Conservation (phyloP, 208 protist genomes). For the Acanthamoeba healyi region DNA sequence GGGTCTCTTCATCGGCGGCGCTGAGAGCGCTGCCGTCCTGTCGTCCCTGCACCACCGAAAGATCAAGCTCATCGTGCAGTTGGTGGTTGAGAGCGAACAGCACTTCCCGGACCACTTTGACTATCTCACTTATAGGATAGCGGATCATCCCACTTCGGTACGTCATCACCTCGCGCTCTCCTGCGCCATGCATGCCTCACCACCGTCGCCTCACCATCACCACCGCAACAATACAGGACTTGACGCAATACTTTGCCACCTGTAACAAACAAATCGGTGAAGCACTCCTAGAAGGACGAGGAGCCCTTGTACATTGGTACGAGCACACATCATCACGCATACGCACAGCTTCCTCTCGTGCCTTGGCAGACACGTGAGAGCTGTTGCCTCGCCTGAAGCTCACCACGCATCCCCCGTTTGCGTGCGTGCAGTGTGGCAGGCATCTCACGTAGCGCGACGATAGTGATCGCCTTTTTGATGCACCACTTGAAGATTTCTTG, state of each 20-base stretch:
- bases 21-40: not conserved
- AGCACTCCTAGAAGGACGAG: not conserved
- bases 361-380: not conserved
- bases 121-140: not conserved
- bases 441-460: constrained; percentile 40
- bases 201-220: not conserved
- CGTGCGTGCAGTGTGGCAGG: not conserved
- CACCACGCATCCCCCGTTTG: no score
- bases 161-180: not conserved
- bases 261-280: not conserved
- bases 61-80: not conserved
- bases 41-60: constrained; percentile 9
- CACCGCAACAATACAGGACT: no score
- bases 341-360: not conserved
- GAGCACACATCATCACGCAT: no score
- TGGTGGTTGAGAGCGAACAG: not conserved
- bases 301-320: not conserved
- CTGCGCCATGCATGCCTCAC: rapidly evolving
- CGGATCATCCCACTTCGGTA: constrained; percentile 29
- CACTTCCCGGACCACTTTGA: constrained; percentile 23
- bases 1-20: constrained; percentile 20
- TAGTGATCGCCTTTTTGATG: constrained; percentile 17
- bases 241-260: not conserved
- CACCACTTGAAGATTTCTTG: constrained; percentile 22
- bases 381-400: not conserved